A percentile compares a stretch with the other conserved stretches of the same genome.
phyloP scores from a whole-genome alignment of 2,329 filamentous ascomycete genomes.

The Ascochyta clinopodiicola region DNA sequence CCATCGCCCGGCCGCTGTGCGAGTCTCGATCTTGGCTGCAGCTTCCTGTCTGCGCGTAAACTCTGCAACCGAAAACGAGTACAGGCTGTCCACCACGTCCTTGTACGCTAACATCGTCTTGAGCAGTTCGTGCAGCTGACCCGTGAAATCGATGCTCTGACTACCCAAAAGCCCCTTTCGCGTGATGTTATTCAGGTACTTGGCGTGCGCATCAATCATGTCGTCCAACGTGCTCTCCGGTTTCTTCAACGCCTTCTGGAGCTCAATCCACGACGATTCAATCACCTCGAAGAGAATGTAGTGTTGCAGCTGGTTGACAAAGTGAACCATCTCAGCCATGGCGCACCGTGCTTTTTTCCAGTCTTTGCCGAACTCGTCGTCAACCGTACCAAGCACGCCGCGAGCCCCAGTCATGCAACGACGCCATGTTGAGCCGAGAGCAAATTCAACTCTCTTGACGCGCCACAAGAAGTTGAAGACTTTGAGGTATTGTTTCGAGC shows the following conservation, averaged over 20 bases:
- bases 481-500: slow-evolving; percentile 94
- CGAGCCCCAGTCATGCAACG: slow-evolving; percentile 94
- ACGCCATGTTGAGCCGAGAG: slow-evolving; percentile 87
- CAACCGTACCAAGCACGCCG: slow-evolving; percentile 82
- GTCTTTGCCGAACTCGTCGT: slow-evolving; percentile 74
- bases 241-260: slow-evolving; percentile 81
- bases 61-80: slow-evolving; percentile 92
- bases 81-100: slow-evolving; percentile 90
- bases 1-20: slow-evolving; percentile 70
- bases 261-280: slow-evolving; percentile 90
- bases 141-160: slow-evolving; percentile 74
- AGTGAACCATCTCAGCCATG: slow-evolving; percentile 98
- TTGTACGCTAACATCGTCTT: slow-evolving; percentile 94
- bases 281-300: slow-evolving; percentile 99
- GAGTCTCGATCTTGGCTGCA: slow-evolving; percentile 72
- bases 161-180: slow-evolving; percentile 93
- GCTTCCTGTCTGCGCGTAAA: slow-evolving; percentile 91
- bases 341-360: slow-evolving; percentile 92
- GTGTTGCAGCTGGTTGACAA: slow-evolving; percentile 95
- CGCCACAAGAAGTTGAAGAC: slow-evolving; percentile 99
- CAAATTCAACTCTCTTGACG: slow-evolving; percentile 97
- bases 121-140: slow-evolving; percentile 89
- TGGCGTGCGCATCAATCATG: slow-evolving; percentile 87
- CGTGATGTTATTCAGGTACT: slow-evolving; percentile 91
- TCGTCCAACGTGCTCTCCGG: slow-evolving; percentile 93